Percentiles rank a stretch among this genome's conserved stretches.
Conservation (phyloP, 2,329 filamentous ascomycete species). For the Diaporthe eres region DNA sequence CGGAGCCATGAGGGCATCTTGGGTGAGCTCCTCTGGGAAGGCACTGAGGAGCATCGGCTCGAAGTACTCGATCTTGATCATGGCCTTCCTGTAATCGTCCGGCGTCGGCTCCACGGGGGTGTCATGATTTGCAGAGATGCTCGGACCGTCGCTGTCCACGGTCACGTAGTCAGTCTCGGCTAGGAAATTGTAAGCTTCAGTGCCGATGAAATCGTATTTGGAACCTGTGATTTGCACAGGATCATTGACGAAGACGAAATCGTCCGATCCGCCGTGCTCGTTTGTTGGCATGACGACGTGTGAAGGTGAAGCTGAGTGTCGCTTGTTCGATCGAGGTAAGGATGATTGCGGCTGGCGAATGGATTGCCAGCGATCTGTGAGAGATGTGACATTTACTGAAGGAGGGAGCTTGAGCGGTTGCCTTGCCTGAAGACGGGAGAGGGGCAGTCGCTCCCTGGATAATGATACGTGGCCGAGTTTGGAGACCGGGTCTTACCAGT, state of each 20-base stretch:
- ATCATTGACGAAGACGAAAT: background rate
- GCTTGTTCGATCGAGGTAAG: background rate
- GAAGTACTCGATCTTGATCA: background rate
- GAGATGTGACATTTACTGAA: no score
- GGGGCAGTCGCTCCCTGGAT: no score
- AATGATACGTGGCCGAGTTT: no score
- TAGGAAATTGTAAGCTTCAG: background rate
- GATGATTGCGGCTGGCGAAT: background rate
- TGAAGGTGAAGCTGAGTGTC: background rate
- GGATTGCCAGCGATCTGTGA: background rate
- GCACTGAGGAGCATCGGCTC: background rate
- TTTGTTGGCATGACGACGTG: background rate
- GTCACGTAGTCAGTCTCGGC: background rate
- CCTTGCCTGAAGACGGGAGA: no score
- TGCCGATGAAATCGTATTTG: no score
- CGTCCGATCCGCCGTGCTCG: background rate
- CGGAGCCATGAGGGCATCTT: background rate
- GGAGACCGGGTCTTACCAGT: no score
- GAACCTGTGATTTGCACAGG: accelerated
- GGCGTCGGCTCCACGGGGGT: no score
- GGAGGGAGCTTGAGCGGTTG: no score
- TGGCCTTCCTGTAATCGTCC: background rate
- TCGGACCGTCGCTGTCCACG: background rate
- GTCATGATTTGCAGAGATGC: background rate
- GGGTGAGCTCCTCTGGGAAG: background rate